Conservation (phyloP, 1,284 basidiomycete genomes). For the Mycosarcoma mackinlayi region DNA sequence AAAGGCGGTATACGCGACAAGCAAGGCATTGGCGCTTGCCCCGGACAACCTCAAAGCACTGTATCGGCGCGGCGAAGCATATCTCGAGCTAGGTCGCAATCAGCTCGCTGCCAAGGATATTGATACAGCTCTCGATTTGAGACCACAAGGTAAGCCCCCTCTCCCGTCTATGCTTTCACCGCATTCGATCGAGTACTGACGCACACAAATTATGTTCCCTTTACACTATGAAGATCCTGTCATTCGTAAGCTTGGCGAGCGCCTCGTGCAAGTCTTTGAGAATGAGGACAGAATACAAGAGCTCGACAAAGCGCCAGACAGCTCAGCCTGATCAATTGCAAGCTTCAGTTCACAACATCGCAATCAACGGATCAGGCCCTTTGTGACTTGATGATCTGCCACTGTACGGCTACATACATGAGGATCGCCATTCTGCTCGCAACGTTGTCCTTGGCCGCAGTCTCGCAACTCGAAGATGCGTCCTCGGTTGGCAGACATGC, state of each 20-base stretch:
- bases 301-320: not conserved
- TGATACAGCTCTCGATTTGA: constrained; percentile 38
- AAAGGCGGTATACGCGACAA: constrained; percentile 34
- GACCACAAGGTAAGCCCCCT: constrained; percentile 29
- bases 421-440: too few species aligned
- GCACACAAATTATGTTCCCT: not conserved
- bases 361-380: too few species aligned
- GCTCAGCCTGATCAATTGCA: constrained; percentile 11
- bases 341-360: not conserved
- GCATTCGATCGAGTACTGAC: too few species aligned
- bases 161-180: too few species aligned
- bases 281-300: constrained; percentile 12
- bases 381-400: too few species aligned
- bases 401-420: too few species aligned
- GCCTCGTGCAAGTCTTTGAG: constrained; percentile 33
- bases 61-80: constrained; percentile 40
- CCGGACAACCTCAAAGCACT: constrained; percentile 51
- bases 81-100: constrained; percentile 37
- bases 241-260: constrained; percentile 42
- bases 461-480: too few species aligned
- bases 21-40: constrained; percentile 35
- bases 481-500: too few species aligned
- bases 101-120: constrained; percentile 44
- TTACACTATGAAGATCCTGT: constrained; percentile 17
- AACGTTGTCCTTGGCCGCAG: too few species aligned